Base-by-base conservation (phyloP, 306 rosid genomes). In the Fragaria nilgerrensis region DNA sequence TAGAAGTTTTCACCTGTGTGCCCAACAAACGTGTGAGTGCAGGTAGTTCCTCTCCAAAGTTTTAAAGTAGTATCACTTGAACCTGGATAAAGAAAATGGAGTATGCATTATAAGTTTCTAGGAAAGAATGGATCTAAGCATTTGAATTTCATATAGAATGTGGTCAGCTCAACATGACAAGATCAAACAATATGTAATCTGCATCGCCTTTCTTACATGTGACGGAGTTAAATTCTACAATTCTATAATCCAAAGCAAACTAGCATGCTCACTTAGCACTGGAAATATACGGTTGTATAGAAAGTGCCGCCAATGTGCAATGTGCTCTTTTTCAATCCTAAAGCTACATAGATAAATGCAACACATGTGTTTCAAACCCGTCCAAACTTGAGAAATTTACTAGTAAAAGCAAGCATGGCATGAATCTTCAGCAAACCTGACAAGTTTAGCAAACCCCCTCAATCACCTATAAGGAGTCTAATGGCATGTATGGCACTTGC, bases 61-160 rank as follows among this genome's bases (percentile, higher is more conserved):
- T 92, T 95, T 77, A 95, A 86, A 70, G 91, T 92, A 77, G 91
- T 48, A 75, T 95, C 98, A 80, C 91, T 95, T 73, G 97, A 95
- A 73, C 98, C 98, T 95, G 79, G 36, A 81, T 70, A 45, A 47
- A 32, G 29, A 68, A 75, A 73, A 48, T 58, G 39, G 64, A 81
- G 79, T 70, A 43, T 77, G 64, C 69, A 84, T 73, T 68, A 83
- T 41, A 76, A 72, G 37, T 58, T 77, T 76, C 77, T 22, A 58
- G 61, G 67, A 45, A 72, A 41, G 39, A 9, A 14, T n/a, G 5
- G 68, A 71, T 44, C 41, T n/a, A 62, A 48, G 78, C 41, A 36
- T 20, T 48, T 49, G 34, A 49, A 72, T n/a, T 50, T 36, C 52
- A 78, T 64, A 20, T 53, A 71, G 23, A 71, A 20, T 43, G 50